Conservation (phyloP, 1,284 basidiomycete species). For the Takashimella tepidaria region DNA sequence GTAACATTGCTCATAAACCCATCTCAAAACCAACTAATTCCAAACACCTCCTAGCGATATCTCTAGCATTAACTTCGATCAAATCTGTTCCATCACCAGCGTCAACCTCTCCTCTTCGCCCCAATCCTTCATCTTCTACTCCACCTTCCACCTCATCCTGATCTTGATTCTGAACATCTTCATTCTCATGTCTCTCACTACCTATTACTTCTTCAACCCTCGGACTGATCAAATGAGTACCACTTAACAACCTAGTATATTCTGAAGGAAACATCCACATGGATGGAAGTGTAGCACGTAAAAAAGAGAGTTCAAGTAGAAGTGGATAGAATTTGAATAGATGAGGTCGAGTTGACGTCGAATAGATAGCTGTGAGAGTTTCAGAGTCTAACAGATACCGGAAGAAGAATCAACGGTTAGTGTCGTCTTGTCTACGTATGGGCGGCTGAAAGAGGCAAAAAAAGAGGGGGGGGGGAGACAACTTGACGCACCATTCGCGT, state of each 20-base stretch:
- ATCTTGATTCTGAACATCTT: conserved; percentile 11
- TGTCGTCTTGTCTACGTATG: too few relatives aligned
- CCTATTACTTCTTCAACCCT: neutral
- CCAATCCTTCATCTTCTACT: conserved; percentile 21
- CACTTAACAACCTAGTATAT: conserved; percentile 26
- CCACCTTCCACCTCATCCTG: conserved; percentile 11
- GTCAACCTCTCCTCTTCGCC: conserved; percentile 25
- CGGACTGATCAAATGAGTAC: too few relatives aligned
- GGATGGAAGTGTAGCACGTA: conserved; percentile 60
- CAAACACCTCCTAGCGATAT: conserved; percentile 64
- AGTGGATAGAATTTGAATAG: conserved; percentile 77
- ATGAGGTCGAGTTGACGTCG: conserved; percentile 68
- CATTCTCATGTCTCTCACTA: conserved; percentile 16
- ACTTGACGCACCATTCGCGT: conserved; percentile 3
- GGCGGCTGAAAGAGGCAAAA: neutral
- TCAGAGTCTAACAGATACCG: conserved; percentile 40
- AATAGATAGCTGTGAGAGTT: conserved; percentile 52
- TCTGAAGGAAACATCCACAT: conserved; percentile 55
- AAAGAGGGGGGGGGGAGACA: neutral
- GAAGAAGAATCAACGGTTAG: neutral
- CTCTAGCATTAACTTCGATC: conserved; percentile 60
- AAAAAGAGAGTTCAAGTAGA: conserved; percentile 69
- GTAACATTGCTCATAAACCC: conserved; percentile 16
- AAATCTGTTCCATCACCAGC: conserved; percentile 40
- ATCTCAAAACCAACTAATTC: conserved; percentile 61